Evolutionary conservation across 1,284 basidiomycete species (phyloP), one percentile per base, ranked within the genome.

Genomic region (Papiliotrema flavescens): DNA sequence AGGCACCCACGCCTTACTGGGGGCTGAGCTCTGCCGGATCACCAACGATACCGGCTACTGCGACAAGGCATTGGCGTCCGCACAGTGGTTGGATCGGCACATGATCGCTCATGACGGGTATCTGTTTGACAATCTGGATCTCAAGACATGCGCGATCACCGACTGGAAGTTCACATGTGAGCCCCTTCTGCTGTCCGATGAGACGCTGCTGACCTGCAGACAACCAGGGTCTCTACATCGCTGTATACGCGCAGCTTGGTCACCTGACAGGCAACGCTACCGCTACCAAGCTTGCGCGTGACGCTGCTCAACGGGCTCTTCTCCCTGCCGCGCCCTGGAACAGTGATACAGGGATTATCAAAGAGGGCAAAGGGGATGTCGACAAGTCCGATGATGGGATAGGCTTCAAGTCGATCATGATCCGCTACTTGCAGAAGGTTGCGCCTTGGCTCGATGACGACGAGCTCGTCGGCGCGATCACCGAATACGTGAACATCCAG

Each of bases 161-260:
- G 49, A 61, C 26, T 58, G 56, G 56, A 49, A 22, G 11, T 61
- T 58, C 24, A 61, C 60, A 24, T 59, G 60, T 62, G 40, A 45
- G 60, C 49, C 14, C 37, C 24, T n/a, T 20, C 24, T 28, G 17
- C 4, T 20, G 17, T 14, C 17, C 6, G 15, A 6, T 35, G 6
- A 9, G 2, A 20, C 20, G 22, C 19, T 46, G 13, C 46, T 55
- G 32, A 55, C 28, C 17, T 15, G 9, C 47, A 59, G 60, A 62
- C 41, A 62, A 62, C 36, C 49, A 55, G 19, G 60, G 40, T 1
- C 35, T 62, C 17, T 62, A 62, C 40, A 48, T 62, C 20, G 39
- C 52, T 4, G 35, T 47, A 19, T 55, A 59, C 22, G 57, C 54
- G n/a, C 17, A 43, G 13, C 60, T 62, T 5, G 54, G 49, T 19